Base-by-base conservation (phyloP, 169 alveolate genomes). In the Cryptosporidium xiaoi region DNA sequence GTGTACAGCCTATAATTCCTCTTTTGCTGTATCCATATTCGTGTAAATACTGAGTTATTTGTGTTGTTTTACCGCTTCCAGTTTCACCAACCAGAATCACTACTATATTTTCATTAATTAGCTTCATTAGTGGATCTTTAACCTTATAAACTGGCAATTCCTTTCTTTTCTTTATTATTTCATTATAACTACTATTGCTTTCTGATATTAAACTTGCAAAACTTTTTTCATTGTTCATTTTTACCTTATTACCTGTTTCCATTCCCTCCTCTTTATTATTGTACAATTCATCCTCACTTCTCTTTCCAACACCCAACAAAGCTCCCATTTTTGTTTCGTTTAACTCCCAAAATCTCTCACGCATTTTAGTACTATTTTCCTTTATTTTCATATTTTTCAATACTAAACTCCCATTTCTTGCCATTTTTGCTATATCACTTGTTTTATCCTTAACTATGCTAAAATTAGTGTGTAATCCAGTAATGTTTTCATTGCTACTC, bases 61-160 rank as follows among this genome's bases (percentile, higher is more conserved):
- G 97, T 0, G 99, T 98, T 12, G 99, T 98, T 93, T 99, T 99
- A 8, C 99, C 99, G 40, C 99, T 95, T 20, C 99, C 99, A 0
- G 99, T 99, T 94, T 99, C 99, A 51, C 99, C 99, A 18, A 98
- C 99, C 15, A 98, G 97, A 18, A 99, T 95, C 55, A 97, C 92
- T 27, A 99, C 96, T 92, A 94, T 95, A 91, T 97, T 96, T 83
- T 97, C 98, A 31, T 97, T 92, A 51, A 96, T 91, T 5, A 97
- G 51, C 51, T 50, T 65, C 64, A 84, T 3, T 3, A 64, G 51
- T 31, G 60, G n/a, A 24, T 83, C 91, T 83, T 36, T 92, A 91
- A 13, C 93, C 66, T 83, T 77, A 94, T 40, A 96, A 95, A 40
- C 98, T 97, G 40, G 96, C 91, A 64, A 94, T 90, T 83, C 94